Base-by-base conservation (phyloP, 441 rosid species). In the Pelargonium myrrhifolium region DNA sequence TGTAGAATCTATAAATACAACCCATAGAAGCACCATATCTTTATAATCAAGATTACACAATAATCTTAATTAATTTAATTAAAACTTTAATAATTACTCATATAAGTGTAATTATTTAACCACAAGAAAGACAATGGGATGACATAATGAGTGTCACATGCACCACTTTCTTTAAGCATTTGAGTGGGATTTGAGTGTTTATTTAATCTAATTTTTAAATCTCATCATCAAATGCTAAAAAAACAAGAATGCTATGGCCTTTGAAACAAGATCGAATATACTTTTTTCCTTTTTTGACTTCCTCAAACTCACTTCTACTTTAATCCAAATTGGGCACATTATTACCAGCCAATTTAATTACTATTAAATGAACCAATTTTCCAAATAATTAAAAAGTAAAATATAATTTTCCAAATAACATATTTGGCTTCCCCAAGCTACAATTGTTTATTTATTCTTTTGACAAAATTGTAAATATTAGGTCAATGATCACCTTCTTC, bases 121-220 rank as follows among this genome's bases (percentile, higher is more conserved):
- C 78, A 72, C 81, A 72, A 75, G 75, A 82, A 73, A 83, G 92
- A 87, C 89, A 85, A 83, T 66, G 77, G 70, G 65, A 76, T 39
- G 66, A 84, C 84, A 85, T 80, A 65, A 85, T 83, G 81, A 83
- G 78, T 73, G 73, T 63, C 85, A 82, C 87, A 84, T 83, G 86
- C 86, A 66, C 74, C 74, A 9, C 79, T 79, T 83, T 76, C 69
- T 67, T 47, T 63, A 69, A 72, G 74, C 55, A 66, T 65, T 79
- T 73, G 75, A 80, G 80, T 78, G 84, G 61, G 60, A 78, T 72
- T 80, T 71, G 65, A 69, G 64, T 72, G 56, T 39, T 53, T 62
- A 15, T 11, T 47, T 42, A 31, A 42, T 17, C 2, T 12, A 47
- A 11, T 47, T 47, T 43, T 49, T 47, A 8, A 15, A 47, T 47